Base-by-base conservation (phyloP, 306 rosid genomes). In the Lathyrus tuberosus region DNA sequence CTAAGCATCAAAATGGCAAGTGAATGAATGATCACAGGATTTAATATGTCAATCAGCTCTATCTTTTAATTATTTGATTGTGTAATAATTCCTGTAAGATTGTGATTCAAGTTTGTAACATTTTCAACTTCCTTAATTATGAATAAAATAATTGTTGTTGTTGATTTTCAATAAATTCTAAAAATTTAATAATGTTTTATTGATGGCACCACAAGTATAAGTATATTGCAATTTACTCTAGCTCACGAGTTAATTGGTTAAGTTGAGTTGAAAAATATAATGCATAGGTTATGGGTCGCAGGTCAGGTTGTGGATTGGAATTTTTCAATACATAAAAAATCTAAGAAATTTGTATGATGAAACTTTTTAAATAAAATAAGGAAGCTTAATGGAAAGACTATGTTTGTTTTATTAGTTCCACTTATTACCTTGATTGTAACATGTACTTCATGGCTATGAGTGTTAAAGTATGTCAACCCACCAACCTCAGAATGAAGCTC, bases 71-170 rank as follows among this genome's bases (percentile, higher is more conserved):
- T 10, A 22, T 56, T 41, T 44, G 48, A 28, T 43, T 42, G 8
- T 0, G 12, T 49, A n/a, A 4, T 6, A 9, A 18, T 54, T 56
- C 42, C 14, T 30, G 30, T 18, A 65, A 1, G 22, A 42, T 18
- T 42, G 8, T 41, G 30, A 53, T 13, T 28, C 65, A 53, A 65
- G 33, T n/a, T 13, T 74, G 56, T 73, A 17, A 40, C 13, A 62
- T 40, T 22, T 40, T 64, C 15, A 52, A 11, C 42, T 15, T 15
- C 18, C 5, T 57, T 13, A 28, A 28, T 26, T 69, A 2, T 72
- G 26, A 44, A 12, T 16, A 18, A 46, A 17, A 46, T 33, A 57
- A 28, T 13, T 56, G 62, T 8, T 56, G 62, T 8, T 9, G 58
- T 33, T 6, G 16, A 14, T 44, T 44, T n/a, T 13, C 51, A 44